Evolutionary conservation across 2,329 filamentous ascomycete genomes (phyloP), one percentile per base, ranked within the genome.

Genomic region (Aspergillus fumigatiaffinis): DNA sequence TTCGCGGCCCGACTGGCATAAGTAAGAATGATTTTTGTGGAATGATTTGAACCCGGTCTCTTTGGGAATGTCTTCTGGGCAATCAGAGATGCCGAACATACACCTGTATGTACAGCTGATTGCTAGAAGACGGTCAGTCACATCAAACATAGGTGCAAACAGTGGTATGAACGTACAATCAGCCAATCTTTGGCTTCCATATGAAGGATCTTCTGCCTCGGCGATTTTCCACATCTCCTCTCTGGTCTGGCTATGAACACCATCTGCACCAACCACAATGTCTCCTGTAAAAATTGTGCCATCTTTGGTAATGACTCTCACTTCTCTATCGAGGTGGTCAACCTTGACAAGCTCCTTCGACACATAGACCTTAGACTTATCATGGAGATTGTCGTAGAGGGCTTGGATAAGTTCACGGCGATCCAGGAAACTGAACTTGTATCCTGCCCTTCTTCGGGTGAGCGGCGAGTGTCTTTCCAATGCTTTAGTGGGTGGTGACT

Each of bases 251-350:
- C 76, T 78, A 56, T 76, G 73, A 1, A 74, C 73, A n/a, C 78
- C 78, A 55, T 80, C 78, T 12, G 76, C 74, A 7, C 76, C 78
- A 21, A 79, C 65, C 4, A 77, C 56, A n/a, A 80, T 61, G 57
- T 73, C 66, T 0, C 73, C 76, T 0, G 59, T 23, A 57, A 73
- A 71, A 1, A 61, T 49, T 0, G 65, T 65, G 4, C 75, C 75
- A 55, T 78, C 74, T 2, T 60, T 63, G 35, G 71, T 73, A 10
- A 59, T 59, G 9, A 76, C 71, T 2, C 56, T 59, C 1, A 72
- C 71, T 1, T 64, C 65, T 4, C 62, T 50, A 2, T 60, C 56
- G 2, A 57, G 1, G 9, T 56, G 44, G 17, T 63, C 47, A 23
- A 65, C 58, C 32, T 59, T 60, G 12, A 58, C 21, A 6, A 54